These are phyloP conservation scores for Jatropha curcas DNA, from an alignment of 345 rosid genomes.

Conservation along the genomic window DNA sequence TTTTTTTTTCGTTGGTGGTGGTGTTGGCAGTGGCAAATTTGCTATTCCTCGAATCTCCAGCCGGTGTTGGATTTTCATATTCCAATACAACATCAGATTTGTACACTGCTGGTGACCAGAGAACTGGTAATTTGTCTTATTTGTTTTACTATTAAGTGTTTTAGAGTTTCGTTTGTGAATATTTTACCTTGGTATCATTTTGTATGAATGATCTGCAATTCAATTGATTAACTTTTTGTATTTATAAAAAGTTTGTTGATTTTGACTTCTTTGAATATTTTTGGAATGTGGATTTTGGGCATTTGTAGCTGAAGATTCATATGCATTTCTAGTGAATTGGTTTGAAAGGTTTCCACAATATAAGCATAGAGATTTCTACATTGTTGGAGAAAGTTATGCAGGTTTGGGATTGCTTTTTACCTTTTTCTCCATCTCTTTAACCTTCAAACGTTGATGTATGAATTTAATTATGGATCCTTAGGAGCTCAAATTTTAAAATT, in stretches of 20 bases:
- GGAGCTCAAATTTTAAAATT: conserved; percentile 7
- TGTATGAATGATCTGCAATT: not conserved
- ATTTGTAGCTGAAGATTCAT: conserved; percentile 85
- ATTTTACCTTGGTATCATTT: not conserved
- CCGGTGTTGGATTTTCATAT: conserved; percentile 97
- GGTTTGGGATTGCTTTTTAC: conserved; percentile 36
- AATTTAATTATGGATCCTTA: not conserved
- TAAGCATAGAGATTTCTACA: conserved; percentile 90
- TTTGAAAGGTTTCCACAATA: conserved; percentile 93
- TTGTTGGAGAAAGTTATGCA: conserved; percentile 96
- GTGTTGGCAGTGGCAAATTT: conserved; percentile 76
- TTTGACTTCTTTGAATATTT: conserved; percentile 16
- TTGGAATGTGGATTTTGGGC: conserved; percentile 17
- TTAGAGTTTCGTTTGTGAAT: not conserved
- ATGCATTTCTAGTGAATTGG: conserved; percentile 78
- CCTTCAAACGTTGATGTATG: not conserved
- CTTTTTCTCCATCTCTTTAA: not conserved
- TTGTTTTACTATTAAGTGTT: not conserved
- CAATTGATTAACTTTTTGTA: conserved; percentile 3
- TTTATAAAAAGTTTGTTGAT: conserved; percentile 13
- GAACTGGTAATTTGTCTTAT: conserved; percentile 60
- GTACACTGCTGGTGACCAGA: conserved; percentile 78
- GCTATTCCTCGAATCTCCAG: conserved; percentile 92
- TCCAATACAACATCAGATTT: conserved; percentile 77
- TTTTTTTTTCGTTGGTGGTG: no score